Percentiles rank a stretch among this genome's conserved stretches.
These are phyloP conservation scores for Xylaria curta DNA, from an alignment of 495 filamentous ascomycete genomes.

Conservation along the genomic window DNA sequence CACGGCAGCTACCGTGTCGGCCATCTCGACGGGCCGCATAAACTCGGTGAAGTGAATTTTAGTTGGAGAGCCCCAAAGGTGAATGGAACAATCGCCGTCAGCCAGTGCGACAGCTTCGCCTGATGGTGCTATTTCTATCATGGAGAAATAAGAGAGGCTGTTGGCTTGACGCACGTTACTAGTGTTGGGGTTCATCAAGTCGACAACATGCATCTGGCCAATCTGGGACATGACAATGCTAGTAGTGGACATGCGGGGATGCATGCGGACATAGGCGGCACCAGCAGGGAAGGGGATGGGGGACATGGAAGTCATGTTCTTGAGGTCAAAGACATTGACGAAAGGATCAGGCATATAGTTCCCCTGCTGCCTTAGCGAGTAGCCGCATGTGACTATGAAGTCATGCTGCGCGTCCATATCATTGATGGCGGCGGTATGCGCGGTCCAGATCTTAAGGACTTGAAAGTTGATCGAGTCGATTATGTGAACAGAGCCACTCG, in stretches of 20 bases:
- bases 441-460: conserved; percentile 84
- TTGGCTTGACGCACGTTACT: conserved; percentile 89
- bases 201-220: conserved; percentile 92
- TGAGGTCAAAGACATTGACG: conserved; percentile 93
- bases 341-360: conserved; percentile 80
- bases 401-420: conserved; percentile 96
- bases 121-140: conserved; percentile 90
- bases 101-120: conserved; percentile 86
- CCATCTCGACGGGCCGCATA: conserved; percentile 70
- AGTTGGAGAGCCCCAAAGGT: conserved; percentile 90
- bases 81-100: conserved; percentile 77
- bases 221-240: conserved; percentile 87
- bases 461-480: conserved; percentile 79
- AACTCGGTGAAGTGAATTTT: conserved; percentile 91
- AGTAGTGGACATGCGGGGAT: conserved; percentile 91
- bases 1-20: conserved; percentile 30
- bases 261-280: conserved; percentile 91
- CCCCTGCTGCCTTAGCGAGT: conserved; percentile 67
- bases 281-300: conserved; percentile 92
- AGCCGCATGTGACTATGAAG: conserved; percentile 93
- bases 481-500: conserved; percentile 82
- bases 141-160: conserved; percentile 64
- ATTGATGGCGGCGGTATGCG: conserved; percentile 81
- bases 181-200: conserved; percentile 91
- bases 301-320: conserved; percentile 79